Base-by-base conservation (phyloP, 1,284 basidiomycete genomes). In the Ceratobasidium sp. region DNA sequence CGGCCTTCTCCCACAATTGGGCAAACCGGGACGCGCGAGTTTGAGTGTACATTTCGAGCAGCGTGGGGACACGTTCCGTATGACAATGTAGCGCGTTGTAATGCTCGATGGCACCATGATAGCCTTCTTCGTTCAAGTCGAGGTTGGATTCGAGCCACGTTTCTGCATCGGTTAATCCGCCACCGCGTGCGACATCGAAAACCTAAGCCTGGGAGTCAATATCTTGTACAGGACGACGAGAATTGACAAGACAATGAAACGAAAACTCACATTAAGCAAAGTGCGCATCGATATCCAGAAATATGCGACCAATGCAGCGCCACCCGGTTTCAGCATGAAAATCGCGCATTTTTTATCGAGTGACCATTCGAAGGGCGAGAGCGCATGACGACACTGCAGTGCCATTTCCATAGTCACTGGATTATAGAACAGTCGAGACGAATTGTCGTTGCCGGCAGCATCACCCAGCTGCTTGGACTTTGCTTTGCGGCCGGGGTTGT, bases 201-300 rank as follows among this genome's bases (percentile, higher is more conserved):
- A 40, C 9, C 37, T 40, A 9, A 29, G 25, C 25, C 25, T 29
- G 25, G 25, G 25, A 29, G 25, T 29, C 25, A 29, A 29, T 29
- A 29, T 29, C 25, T 29, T 29, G 25, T 29, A 29, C 25, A 29
- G 25, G 25, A 29, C 25, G 25, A 29, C 25, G 25, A 29, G 25
- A 29, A 29, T 40, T 40, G 37, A 6, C 6, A 5, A 40, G 37
- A 40, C 37, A 40, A n/a, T 4, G 22, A 56, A n/a, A n/a, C 22
- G 54, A 29, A 29, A 29, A 43, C 37, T 17, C 43, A 64, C 61
- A 34, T 32, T 37, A 11, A 64, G 17, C n/a, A 64, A 19, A 7
- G 61, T 64, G 19, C 37, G 61, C 37, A 64, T 22, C 6, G 61
- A 34, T 17, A 64, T 40, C 61, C 61, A 64, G 25, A 64, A 64